Conservation (phyloP, 2,329 filamentous ascomycete genomes). For the Calonectria leucothoes region DNA sequence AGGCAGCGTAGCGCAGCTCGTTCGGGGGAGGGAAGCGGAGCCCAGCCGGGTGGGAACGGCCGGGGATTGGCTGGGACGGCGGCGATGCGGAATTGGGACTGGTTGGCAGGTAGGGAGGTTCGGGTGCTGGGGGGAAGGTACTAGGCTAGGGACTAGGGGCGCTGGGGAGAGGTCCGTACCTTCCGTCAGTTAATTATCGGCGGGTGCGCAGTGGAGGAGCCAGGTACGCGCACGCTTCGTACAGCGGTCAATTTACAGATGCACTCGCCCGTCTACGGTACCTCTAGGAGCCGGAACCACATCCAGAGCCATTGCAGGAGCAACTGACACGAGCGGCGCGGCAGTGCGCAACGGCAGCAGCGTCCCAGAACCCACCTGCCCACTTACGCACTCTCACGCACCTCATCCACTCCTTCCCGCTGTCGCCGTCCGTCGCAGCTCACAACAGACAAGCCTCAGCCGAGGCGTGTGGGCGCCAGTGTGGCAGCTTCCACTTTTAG, state of each 20-base stretch:
- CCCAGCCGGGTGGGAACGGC: constrained; percentile 1
- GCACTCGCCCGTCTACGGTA: not conserved
- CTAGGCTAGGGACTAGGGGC: not conserved
- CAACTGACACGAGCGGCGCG: not conserved
- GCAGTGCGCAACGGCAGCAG: not conserved
- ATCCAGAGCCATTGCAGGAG: not conserved
- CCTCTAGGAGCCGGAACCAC: not conserved
- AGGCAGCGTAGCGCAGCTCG: constrained; percentile 9
- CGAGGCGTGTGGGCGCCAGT: constrained; percentile 6
- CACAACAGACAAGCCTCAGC: constrained; percentile 2
- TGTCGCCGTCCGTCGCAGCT: not conserved
- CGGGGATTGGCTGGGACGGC: constrained; percentile 12
- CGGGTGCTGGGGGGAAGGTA: not conserved
- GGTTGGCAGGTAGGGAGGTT: constrained; percentile 4
- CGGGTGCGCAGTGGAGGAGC: not conserved
- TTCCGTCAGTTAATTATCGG: not conserved
- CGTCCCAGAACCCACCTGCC: not conserved
- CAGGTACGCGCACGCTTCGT: not conserved
- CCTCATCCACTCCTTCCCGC: not conserved
- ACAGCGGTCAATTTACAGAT: no score
- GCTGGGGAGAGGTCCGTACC: constrained; percentile 3
- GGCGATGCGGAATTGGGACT: constrained; percentile 8
- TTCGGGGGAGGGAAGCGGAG: constrained; percentile 20
- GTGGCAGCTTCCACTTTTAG: constrained; percentile 18
- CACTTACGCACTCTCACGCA: not conserved